Evolutionary conservation across 2,329 filamentous ascomycete genomes (phyloP), one percentile per base, ranked within the genome.

Genomic region (Fusarium buharicum): DNA sequence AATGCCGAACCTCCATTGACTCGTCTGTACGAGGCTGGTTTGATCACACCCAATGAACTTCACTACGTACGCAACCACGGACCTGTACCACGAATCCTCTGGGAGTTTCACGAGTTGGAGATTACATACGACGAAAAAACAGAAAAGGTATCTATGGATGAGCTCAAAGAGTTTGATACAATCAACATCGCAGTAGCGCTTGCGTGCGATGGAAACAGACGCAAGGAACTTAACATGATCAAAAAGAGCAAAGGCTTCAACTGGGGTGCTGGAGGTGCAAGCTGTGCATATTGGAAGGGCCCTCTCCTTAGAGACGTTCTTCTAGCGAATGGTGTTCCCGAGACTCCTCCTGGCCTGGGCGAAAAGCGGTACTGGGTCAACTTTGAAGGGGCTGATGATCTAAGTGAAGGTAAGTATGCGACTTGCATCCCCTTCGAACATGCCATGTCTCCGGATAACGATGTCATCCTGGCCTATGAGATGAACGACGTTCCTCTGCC

Each of bases 181-280:
- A 75, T 83, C 64, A 84, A 82, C 50, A 81, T 83, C 38, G 76
- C 81, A 8, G 75, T 83, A 6, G 66, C 76, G 0, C 67, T 84
- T 3, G 81, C 78, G 17, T 84, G 82, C 61, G 79, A 81, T 37
- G 81, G 81, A 1, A 84, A 81, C 58, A 69, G 82, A 5, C 72
- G 82, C 11, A 83, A 82, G 50, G 82, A 84, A 60, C 71, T 84
- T 38, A 84, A 84, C 58, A 78, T 82, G 72, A 72, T 82, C 44
- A 78, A 74, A 50, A 78, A 76, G 43, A 78, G 77, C 4, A 82
- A 81, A 58, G 81, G 80, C 1, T 81, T 84, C 66, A 76, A 77
- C 61, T 84, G 77, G 77, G 78, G 75, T 13, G 59, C 77, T 18
- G 81, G 75, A 0, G 82, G 75, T 1, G 75, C 79, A 5, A 77